phyloP scores from a whole-genome alignment of 2,329 filamentous ascomycete species.

The Monilinia fructicola region DNA sequence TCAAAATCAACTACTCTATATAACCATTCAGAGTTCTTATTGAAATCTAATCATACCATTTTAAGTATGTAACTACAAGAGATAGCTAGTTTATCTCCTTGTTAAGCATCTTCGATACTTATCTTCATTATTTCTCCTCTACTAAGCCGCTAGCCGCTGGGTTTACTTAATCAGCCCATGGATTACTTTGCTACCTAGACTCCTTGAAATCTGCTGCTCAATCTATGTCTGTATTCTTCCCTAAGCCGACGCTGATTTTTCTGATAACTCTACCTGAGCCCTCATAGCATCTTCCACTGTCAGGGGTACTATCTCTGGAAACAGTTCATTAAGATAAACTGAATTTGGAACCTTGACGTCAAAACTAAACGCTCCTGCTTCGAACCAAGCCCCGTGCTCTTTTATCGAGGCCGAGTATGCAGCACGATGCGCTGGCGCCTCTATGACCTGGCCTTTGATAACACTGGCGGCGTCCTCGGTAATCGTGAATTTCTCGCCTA shows the following conservation, averaged over 20 bases:
- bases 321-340: slow-evolving; percentile 5
- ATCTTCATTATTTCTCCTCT: not conserved
- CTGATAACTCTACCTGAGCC: not conserved
- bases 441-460: not conserved
- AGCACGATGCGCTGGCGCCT: not conserved
- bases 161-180: not conserved
- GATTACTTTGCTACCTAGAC: not conserved
- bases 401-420: slow-evolving; percentile 4
- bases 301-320: slow-evolving; percentile 6
- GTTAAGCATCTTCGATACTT: no score
- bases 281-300: slow-evolving; percentile 3
- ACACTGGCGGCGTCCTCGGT: not conserved
- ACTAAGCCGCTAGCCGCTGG: not conserved
- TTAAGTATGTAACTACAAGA: no score
- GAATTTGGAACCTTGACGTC: not conserved
- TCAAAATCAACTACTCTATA: no score
- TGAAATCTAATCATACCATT: no score
- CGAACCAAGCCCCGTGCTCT: slow-evolving; percentile 13
- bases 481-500: slow-evolving; percentile 1
- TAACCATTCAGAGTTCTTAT: no score
- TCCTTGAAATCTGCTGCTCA: not conserved
- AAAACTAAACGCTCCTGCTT: slow-evolving; percentile 11
- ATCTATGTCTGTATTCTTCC: no score
- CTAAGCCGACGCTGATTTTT: not conserved
- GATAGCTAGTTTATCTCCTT: no score